Conservation (phyloP, 495 filamentous ascomycete genomes). For the Aspergillus homomorphus region DNA sequence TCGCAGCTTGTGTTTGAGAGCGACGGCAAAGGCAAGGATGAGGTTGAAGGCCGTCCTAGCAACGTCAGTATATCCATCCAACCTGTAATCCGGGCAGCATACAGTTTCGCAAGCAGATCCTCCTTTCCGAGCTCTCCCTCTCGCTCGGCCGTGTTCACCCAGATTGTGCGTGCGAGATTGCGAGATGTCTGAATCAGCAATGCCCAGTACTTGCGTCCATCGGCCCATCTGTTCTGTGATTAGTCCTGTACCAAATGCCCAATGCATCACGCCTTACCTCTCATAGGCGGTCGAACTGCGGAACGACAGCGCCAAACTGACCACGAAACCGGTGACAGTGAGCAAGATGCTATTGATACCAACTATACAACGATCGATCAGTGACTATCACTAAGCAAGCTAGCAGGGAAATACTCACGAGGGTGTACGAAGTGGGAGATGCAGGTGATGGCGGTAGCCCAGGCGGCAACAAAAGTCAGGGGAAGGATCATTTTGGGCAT, state of each 20-base stretch:
- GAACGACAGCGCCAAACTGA: conserved; percentile 79
- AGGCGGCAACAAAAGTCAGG: conserved; percentile 60
- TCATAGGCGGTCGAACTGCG: conserved; percentile 84
- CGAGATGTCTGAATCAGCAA: conserved; percentile 68
- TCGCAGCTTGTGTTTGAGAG: conserved; percentile 83
- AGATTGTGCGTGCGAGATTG: conserved; percentile 72
- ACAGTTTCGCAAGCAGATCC: conserved; percentile 70
- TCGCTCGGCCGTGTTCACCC: conserved; percentile 70
- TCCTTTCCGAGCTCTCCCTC: conserved; percentile 59
- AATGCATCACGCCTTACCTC: conserved; percentile 38
- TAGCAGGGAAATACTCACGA: conserved; percentile 35
- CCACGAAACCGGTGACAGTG: conserved; percentile 86
- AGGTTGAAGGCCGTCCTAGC: conserved; percentile 72
- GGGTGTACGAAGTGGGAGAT: conserved; percentile 52
- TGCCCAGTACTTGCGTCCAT: conserved; percentile 76
- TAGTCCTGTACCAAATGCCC: background rate
- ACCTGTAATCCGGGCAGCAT: conserved; percentile 13
- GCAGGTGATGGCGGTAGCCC: conserved; percentile 67
- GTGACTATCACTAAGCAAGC: background rate
- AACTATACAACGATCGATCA: conserved; percentile 22
- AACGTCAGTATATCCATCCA: conserved; percentile 9
- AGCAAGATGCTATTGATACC: conserved; percentile 68
- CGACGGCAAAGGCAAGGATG: conserved; percentile 69
- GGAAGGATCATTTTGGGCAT: conserved; percentile 78
- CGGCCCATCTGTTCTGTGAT: conserved; percentile 50